Conservation (phyloP, 1,284 basidiomycete species). For the Inonotus hispidus region DNA sequence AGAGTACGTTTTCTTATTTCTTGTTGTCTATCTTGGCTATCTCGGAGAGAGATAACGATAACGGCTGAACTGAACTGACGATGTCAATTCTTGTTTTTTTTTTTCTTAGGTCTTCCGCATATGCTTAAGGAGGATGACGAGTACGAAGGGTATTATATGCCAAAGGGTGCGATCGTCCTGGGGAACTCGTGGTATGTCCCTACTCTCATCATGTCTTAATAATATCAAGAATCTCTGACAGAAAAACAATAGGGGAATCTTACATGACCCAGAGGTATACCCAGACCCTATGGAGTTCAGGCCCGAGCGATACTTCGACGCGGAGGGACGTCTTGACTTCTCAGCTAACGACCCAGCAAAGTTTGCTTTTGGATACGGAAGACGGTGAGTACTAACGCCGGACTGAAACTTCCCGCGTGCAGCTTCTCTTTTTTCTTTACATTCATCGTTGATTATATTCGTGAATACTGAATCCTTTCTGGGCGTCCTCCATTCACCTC, state of each 20-base stretch:
- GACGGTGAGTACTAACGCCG: slow-evolving; percentile 15
- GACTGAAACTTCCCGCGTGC: background rate
- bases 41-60: background rate
- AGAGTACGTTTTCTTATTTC: background rate
- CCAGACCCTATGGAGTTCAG: slow-evolving; percentile 26
- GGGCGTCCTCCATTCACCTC: background rate
- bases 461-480: background rate
- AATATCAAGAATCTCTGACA: background rate
- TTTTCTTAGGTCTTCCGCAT: slow-evolving; percentile 8
- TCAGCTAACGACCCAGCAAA: slow-evolving; percentile 11
- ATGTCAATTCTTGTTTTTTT: background rate
- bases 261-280: slow-evolving; percentile 17
- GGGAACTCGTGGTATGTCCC: slow-evolving; percentile 15
- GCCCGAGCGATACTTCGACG: slow-evolving; percentile 26
- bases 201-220: background rate
- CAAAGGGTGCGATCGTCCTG: slow-evolving; percentile 12
- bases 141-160: slow-evolving; percentile 11
- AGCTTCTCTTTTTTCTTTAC: no score
- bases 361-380: slow-evolving; percentile 15
- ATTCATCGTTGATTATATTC: no score
- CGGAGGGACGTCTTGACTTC: background rate
- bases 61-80: background rate
- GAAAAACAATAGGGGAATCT: slow-evolving; percentile 12
- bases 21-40: background rate
- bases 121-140: slow-evolving; percentile 6